phyloP scores from a whole-genome alignment of 371 early-diverging fungal species.

The Gilbertella persicaria region DNA sequence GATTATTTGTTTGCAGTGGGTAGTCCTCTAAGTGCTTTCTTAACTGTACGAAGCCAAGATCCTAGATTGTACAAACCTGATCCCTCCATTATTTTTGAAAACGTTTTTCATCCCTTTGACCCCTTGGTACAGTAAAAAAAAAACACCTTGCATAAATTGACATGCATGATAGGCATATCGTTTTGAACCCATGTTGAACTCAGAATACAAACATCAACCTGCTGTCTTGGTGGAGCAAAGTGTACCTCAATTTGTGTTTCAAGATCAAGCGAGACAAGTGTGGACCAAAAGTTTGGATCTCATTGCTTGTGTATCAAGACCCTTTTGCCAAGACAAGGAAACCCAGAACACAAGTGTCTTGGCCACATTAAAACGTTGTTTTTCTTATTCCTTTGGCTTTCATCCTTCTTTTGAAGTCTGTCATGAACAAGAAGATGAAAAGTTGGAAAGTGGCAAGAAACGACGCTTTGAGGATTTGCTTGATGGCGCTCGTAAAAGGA shows the following conservation, averaged over 20 bases:
- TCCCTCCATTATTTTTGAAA: slow-evolving; percentile 54
- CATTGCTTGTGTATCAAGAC: background rate
- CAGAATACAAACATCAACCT: slow-evolving; percentile 36
- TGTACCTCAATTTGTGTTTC: background rate
- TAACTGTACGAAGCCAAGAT: slow-evolving; percentile 61
- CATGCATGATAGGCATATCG: slow-evolving; percentile 42
- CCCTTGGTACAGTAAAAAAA: too few species aligned
- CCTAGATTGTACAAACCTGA: slow-evolving; percentile 52
- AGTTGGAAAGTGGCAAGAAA: background rate
- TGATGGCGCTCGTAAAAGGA: background rate
- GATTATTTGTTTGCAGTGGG: slow-evolving; percentile 59
- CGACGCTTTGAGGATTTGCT: background rate
- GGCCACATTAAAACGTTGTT: too few species aligned
- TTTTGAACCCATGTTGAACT: slow-evolving; percentile 42
- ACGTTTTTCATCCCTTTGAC: slow-evolving; percentile 66
- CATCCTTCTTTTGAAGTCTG: background rate
- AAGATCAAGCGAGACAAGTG: background rate
- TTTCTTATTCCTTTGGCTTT: background rate
- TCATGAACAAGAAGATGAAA: background rate
- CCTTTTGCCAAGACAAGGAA: background rate
- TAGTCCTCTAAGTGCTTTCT: slow-evolving; percentile 59
- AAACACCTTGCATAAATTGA: too few species aligned
- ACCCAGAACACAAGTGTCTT: background rate
- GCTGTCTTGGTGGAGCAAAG: slow-evolving; percentile 40
- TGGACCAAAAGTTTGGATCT: background rate